Conservation (phyloP, 140 eudicot genomes). For the Flaveria floridana region DNA sequence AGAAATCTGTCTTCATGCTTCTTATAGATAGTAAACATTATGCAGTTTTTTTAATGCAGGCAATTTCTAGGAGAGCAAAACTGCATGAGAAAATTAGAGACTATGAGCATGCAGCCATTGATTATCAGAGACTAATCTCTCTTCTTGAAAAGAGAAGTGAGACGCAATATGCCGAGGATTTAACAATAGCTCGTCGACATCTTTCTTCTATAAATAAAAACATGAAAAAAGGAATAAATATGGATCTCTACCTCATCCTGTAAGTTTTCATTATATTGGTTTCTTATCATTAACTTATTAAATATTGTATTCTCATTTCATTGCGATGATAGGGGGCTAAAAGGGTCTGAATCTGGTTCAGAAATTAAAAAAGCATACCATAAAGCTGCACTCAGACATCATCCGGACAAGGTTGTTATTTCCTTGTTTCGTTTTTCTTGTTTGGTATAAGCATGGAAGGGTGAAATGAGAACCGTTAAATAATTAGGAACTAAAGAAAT, state of each 20-base stretch:
- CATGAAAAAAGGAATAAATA: conserved; percentile 46
- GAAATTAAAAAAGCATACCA: conserved; percentile 90
- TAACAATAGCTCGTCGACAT: conserved; percentile 56
- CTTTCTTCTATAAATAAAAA: conserved; percentile 57
- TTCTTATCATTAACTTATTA: background rate
- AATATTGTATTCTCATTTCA: conserved; percentile 1
- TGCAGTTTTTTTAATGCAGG: conserved; percentile 38
- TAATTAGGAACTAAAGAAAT: background rate
- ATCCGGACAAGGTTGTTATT: conserved; percentile 79
- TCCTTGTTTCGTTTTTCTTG: background rate
- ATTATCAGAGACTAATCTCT: conserved; percentile 54
- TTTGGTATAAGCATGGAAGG: background rate
- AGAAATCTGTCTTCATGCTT: background rate
- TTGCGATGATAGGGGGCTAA: conserved; percentile 59
- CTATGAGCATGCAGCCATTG: conserved; percentile 65
- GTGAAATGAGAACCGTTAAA: background rate
- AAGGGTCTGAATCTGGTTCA: conserved; percentile 62
- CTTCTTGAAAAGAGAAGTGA: conserved; percentile 56
- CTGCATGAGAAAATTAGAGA: conserved; percentile 85
- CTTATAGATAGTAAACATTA: background rate
- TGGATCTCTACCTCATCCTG: conserved; percentile 72
- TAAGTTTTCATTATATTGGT: conserved; percentile 37
- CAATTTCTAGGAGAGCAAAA: conserved; percentile 85
- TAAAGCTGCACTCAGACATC: conserved; percentile 91
- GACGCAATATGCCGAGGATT: conserved; percentile 42